Conservation (phyloP, 495 filamentous ascomycete species). For the Ramalina intermedia region DNA sequence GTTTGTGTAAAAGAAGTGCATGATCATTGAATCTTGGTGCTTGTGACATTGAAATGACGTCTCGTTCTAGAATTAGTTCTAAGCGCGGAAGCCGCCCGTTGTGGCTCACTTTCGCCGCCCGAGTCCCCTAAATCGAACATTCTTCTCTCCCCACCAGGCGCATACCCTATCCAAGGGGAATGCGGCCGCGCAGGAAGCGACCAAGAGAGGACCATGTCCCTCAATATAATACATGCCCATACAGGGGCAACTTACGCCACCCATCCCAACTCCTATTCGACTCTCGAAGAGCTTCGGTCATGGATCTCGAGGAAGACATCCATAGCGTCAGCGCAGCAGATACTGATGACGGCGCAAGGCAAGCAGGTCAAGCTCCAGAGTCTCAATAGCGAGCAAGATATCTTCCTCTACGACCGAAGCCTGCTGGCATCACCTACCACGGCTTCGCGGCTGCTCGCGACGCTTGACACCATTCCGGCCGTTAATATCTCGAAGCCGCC, state of each 20-base stretch:
- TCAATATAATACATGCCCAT: conserved; percentile 77
- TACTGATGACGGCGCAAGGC: conserved; percentile 68
- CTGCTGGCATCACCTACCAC: conserved; percentile 31
- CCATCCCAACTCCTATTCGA: conserved; percentile 52
- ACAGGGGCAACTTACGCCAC: conserved; percentile 67
- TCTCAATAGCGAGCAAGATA: conserved; percentile 66
- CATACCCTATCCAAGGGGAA: no score
- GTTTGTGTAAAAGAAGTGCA: background rate
- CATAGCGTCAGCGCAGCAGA: conserved; percentile 56
- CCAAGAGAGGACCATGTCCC: conserved; percentile 45
- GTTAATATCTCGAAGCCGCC: background rate
- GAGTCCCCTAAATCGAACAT: background rate
- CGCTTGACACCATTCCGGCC: conserved; percentile 39
- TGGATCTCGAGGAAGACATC: conserved; percentile 53
- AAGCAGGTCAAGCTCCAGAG: conserved; percentile 65
- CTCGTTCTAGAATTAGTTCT: no score
- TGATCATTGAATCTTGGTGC: background rate
- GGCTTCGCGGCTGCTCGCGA: conserved; percentile 22
- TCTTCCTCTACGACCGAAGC: conserved; percentile 74
- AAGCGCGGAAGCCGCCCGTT: background rate
- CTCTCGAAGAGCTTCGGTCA: conserved; percentile 56
- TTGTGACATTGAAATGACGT: background rate
- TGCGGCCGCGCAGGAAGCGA: background rate
- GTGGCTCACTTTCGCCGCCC: background rate
- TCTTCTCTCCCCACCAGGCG: background rate